Evolutionary conservation across 805 yeast species (phyloP).

Genomic region (Wickerhamiella allomyrinae): DNA sequence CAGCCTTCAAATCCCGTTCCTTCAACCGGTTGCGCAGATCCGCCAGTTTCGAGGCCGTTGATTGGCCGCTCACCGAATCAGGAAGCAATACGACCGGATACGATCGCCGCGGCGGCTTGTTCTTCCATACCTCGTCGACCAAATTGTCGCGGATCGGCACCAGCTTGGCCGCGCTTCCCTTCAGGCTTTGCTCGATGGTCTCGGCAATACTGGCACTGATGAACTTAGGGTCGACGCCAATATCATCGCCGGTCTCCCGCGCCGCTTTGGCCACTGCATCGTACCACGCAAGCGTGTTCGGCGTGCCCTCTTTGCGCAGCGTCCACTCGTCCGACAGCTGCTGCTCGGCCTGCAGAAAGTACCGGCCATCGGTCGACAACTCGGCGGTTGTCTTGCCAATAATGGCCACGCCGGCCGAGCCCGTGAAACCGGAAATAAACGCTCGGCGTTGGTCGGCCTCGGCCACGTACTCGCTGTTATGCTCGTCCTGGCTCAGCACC

Average conservation of each 20-base stretch:
- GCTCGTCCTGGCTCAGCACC: conserved; percentile 84
- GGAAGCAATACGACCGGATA: conserved; percentile 39
- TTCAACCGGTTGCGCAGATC: conserved; percentile 25
- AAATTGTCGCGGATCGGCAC: conserved; percentile 47
- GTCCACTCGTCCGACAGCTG: conserved; percentile 73
- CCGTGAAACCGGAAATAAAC: conserved; percentile 74
- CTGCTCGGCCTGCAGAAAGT: conserved; percentile 77
- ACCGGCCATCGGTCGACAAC: conserved; percentile 86
- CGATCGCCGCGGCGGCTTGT: conserved; percentile 46
- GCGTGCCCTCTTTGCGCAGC: conserved; percentile 62
- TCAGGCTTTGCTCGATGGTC: conserved; percentile 15
- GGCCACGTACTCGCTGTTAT: conserved; percentile 81
- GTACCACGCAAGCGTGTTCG: conserved; percentile 65
- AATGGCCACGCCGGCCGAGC: conserved; percentile 88
- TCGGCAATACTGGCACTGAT: conserved; percentile 30
- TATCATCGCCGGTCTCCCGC: conserved; percentile 31
- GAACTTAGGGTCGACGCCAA: conserved; percentile 76
- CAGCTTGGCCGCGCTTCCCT: conserved; percentile 28
- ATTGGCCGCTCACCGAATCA: conserved; percentile 49
- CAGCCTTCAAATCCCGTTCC: conserved; percentile 25
- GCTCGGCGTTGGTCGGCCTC: conserved; percentile 68
- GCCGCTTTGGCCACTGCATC: conserved; percentile 56
- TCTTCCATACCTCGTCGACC: conserved; percentile 63
- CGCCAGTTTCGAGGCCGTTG: conserved; percentile 40
- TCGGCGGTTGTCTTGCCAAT: conserved; percentile 59